phyloP scores from a whole-genome alignment of 1,139 yeast genomes.

The Saccharomyces uvarum region DNA sequence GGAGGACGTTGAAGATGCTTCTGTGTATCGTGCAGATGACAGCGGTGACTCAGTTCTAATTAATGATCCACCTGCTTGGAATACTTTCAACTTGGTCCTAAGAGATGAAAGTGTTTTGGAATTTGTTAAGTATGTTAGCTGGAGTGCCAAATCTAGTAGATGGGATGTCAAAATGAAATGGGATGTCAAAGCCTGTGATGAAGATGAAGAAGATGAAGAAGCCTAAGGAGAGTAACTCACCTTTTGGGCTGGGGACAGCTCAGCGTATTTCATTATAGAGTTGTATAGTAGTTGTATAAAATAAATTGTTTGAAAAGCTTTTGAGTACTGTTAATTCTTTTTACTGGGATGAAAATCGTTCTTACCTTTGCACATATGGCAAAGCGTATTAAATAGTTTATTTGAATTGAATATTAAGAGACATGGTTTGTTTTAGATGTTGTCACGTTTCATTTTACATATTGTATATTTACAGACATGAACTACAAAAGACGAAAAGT shows the following conservation, averaged over 20 bases:
- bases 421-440: not conserved
- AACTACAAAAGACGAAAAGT: not conserved
- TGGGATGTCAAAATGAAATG: conserved; percentile 87
- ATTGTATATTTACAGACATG: not conserved
- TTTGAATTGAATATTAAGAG: not conserved
- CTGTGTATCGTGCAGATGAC: conserved; percentile 44
- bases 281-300: not conserved
- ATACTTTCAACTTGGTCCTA: conserved; percentile 65
- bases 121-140: conserved; percentile 86
- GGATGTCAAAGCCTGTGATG: conserved; percentile 50
- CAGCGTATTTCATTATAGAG: not conserved
- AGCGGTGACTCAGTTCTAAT: conserved; percentile 75
- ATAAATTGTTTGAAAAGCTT: not conserved
- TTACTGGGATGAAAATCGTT: not conserved
- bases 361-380: not conserved
- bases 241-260: not conserved
- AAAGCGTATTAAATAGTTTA: not conserved
- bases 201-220: conserved; percentile 32
- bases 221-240: not conserved
- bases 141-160: conserved; percentile 80
- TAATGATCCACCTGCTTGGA: conserved; percentile 81
- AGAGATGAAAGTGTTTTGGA: conserved; percentile 80
- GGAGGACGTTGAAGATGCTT: conserved; percentile 32
- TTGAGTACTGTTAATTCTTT: not conserved
- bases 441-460: not conserved